phyloP scores from a whole-genome alignment of 1,284 basidiomycete genomes.

The Boletus sp. region DNA sequence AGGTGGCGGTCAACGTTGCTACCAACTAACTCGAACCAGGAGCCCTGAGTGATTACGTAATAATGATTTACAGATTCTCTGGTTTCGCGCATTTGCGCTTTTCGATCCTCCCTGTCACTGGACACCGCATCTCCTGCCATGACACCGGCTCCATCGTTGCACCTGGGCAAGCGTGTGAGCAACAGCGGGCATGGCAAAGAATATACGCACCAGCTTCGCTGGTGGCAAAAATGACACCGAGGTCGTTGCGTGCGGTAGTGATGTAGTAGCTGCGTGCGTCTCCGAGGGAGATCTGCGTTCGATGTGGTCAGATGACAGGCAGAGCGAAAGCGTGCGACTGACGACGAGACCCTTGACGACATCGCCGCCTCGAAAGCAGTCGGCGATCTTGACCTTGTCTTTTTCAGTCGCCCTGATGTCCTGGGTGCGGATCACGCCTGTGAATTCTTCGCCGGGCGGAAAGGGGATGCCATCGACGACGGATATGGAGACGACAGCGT shows the following conservation, averaged over 20 bases:
- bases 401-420: constrained; percentile 93
- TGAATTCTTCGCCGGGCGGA: constrained; percentile 88
- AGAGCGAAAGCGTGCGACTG: constrained; percentile 33
- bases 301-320: constrained; percentile 6
- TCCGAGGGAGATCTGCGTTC: constrained; percentile 79
- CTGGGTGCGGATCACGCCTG: constrained; percentile 86
- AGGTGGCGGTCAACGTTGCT: constrained; percentile 18
- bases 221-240: constrained; percentile 88
- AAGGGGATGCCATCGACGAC: constrained; percentile 90
- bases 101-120: constrained; percentile 76
- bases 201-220: constrained; percentile 65
- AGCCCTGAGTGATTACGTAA: constrained; percentile 27
- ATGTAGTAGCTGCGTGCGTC: constrained; percentile 93
- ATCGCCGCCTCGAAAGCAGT: constrained; percentile 95
- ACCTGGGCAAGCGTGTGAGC: constrained; percentile 40
- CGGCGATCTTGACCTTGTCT: constrained; percentile 88
- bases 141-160: constrained; percentile 79
- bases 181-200: not conserved
- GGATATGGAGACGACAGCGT: constrained; percentile 84
- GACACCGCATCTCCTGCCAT: constrained; percentile 91
- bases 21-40: constrained; percentile 13
- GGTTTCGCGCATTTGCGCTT: constrained; percentile 90
- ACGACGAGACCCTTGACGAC: constrained; percentile 92
- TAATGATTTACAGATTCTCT: constrained; percentile 44
- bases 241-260: constrained; percentile 89